phyloP scores from a whole-genome alignment of 108 stramenopile species.

The Tribonema minus region DNA sequence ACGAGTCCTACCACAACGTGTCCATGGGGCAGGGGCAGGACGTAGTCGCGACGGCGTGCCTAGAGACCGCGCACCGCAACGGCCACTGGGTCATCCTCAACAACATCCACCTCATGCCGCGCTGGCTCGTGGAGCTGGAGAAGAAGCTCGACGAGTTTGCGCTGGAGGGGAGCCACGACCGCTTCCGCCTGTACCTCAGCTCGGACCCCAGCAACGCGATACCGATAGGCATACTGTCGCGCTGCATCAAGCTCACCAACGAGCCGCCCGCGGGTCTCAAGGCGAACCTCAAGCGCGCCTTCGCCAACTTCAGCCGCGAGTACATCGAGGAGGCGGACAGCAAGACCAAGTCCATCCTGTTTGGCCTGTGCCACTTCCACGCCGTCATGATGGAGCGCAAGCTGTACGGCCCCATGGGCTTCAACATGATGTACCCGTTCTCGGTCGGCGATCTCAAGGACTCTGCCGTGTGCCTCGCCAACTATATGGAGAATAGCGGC shows the following conservation, averaged over 20 bases:
- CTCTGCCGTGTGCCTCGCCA: conserved; percentile 72
- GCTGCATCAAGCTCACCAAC: conserved; percentile 87
- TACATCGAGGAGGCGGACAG: conserved; percentile 77
- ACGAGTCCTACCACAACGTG: conserved; percentile 79
- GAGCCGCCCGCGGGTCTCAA: conserved; percentile 85
- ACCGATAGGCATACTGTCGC: conserved; percentile 79
- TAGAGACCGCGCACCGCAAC: conserved; percentile 77
- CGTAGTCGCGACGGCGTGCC: conserved; percentile 73
- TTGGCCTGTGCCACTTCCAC: conserved; percentile 86
- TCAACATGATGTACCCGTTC: conserved; percentile 91
- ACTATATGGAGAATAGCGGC: conserved; percentile 81
- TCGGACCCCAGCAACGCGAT: conserved; percentile 73
- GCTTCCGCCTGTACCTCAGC: conserved; percentile 78
- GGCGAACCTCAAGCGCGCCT: conserved; percentile 85
- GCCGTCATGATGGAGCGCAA: conserved; percentile 88
- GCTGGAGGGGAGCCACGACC: conserved; percentile 69
- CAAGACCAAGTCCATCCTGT: conserved; percentile 78
- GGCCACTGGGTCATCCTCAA: conserved; percentile 89
- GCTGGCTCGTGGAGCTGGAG: conserved; percentile 77
- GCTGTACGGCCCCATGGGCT: conserved; percentile 83
- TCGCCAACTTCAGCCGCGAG: conserved; percentile 74
- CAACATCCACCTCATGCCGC: conserved; percentile 86
- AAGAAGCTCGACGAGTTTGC: conserved; percentile 81
- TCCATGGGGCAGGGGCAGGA: conserved; percentile 91
- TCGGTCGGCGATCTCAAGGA: conserved; percentile 80